Percentiles rank a stretch among this genome's conserved stretches.
Evolutionary conservation across 176 grass and related monocot genomes (phyloP).

Genomic region (Avena insularis): DNA sequence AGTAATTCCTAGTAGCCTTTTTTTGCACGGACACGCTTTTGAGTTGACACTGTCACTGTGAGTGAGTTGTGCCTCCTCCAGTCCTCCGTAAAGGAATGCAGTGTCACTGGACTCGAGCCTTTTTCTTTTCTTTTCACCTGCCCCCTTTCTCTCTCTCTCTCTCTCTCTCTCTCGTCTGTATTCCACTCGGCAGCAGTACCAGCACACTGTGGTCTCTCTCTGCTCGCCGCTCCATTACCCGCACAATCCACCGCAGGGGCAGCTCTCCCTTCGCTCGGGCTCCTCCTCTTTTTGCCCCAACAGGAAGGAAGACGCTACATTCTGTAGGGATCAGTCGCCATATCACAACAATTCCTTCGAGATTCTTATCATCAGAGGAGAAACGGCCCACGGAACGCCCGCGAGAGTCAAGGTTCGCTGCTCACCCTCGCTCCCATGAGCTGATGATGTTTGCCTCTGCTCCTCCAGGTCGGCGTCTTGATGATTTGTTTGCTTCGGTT

Average conservation of each 20-base stretch:
- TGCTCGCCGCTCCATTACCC: not conserved
- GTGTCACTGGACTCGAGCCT: not conserved
- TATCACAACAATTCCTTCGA: not conserved
- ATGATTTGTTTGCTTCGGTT: slow-evolving; percentile 16
- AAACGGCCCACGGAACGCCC: not conserved
- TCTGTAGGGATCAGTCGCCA: slow-evolving; percentile 23
- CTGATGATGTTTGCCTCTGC: not conserved
- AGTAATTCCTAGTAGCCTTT: slow-evolving; percentile 14
- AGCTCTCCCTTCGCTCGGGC: slow-evolving; percentile 15
- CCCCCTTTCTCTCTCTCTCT: not conserved
- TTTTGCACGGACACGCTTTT: slow-evolving; percentile 32
- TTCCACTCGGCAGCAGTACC: slow-evolving; percentile 5
- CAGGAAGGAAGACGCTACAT: not conserved
- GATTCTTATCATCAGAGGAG: slow-evolving; percentile 4
- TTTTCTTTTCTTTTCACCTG: slow-evolving; percentile 29
- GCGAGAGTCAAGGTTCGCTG: slow-evolving; percentile 14
- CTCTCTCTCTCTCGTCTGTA: not conserved
- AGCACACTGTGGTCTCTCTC: not conserved
- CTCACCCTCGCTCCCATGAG: not conserved
- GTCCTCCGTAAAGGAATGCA: slow-evolving; percentile 27
- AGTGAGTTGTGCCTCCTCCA: slow-evolving; percentile 26
- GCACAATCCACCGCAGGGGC: not conserved
- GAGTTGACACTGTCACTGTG: slow-evolving; percentile 29
- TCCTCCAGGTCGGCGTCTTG: not conserved
- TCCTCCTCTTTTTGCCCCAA: slow-evolving; percentile 9